Evolutionary conservation across 306 rosid genomes (phyloP).

Genomic region (Quercus mongolica): DNA sequence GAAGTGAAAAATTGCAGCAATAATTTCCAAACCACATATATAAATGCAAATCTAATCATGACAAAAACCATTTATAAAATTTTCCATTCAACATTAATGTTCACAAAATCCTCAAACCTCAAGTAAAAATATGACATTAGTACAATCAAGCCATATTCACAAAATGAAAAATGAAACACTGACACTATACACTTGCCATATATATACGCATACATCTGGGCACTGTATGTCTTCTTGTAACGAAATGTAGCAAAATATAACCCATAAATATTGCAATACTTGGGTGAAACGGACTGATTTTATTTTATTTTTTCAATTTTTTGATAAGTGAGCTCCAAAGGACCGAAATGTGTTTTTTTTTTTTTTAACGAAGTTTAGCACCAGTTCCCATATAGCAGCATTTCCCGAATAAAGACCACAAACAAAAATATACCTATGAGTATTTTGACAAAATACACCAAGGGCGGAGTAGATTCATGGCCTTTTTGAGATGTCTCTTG

Average conservation of each 20-base stretch:
- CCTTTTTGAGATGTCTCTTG: conserved; percentile 20
- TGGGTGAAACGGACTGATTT: not conserved
- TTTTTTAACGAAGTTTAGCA: not conserved
- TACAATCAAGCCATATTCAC: not conserved
- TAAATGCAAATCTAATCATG: not conserved
- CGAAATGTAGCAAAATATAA: not conserved
- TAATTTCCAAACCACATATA: not conserved
- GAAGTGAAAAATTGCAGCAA: not conserved
- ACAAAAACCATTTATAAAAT: not conserved
- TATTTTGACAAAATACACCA: conserved; percentile 25
- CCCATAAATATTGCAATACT: not conserved
- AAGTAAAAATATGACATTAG: not conserved
- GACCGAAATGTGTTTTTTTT: not conserved
- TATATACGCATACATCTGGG: not conserved
- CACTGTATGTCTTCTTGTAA: conserved; percentile 2
- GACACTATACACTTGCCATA: not conserved
- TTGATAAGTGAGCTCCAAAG: not conserved
- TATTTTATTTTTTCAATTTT: no score
- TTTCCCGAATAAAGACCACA: conserved; percentile 19
- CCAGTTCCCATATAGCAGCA: conserved; percentile 28
- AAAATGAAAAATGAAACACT: not conserved
- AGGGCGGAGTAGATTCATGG: conserved; percentile 29
- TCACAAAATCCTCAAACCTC: not conserved
- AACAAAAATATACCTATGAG: conserved; percentile 30
- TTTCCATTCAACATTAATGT: not conserved